Conservation (phyloP, 2,329 filamentous ascomycete genomes). For the Cladophialophora carrionii region DNA sequence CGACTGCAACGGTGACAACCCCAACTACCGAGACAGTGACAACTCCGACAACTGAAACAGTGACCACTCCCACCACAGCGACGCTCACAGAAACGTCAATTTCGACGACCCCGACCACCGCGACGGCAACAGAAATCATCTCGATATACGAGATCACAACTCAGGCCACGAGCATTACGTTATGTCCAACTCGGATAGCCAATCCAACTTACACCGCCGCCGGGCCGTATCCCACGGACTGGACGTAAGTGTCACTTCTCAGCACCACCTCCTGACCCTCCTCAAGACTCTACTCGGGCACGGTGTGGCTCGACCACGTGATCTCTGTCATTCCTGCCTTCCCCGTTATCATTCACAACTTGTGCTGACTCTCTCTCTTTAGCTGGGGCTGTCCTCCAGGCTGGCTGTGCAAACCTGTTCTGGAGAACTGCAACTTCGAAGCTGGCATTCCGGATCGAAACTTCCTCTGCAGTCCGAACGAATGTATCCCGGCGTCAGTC, state of each 20-base stretch:
- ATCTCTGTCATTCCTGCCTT: neutral
- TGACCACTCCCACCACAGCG: conserved; percentile 1
- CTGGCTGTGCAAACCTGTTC: conserved; percentile 48
- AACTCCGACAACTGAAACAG: conserved; percentile 14
- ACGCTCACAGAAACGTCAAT: neutral
- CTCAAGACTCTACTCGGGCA: neutral
- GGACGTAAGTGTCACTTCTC: conserved; percentile 31
- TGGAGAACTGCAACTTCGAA: conserved; percentile 47
- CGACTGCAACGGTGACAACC: conserved; percentile 14
- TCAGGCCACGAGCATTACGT: conserved; percentile 33
- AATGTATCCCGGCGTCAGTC: conserved; percentile 46
- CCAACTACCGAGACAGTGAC: conserved; percentile 15
- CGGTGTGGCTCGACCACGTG: neutral
- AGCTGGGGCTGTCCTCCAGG: conserved; percentile 53
- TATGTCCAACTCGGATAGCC: conserved; percentile 40
- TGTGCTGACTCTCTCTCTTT: conserved; percentile 25
- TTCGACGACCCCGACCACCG: conserved; percentile 4
- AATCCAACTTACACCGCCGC: conserved; percentile 43
- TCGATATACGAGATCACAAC: conserved; percentile 20
- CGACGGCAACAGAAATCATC: conserved; percentile 26
- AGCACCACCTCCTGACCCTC: neutral
- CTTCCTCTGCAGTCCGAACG: conserved; percentile 47
- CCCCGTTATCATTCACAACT: neutral
- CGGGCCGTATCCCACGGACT: conserved; percentile 39
- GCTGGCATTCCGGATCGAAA: conserved; percentile 46